phyloP scores from a whole-genome alignment of 176 grass and related monocot species.

The Phoenix dactylifera region DNA sequence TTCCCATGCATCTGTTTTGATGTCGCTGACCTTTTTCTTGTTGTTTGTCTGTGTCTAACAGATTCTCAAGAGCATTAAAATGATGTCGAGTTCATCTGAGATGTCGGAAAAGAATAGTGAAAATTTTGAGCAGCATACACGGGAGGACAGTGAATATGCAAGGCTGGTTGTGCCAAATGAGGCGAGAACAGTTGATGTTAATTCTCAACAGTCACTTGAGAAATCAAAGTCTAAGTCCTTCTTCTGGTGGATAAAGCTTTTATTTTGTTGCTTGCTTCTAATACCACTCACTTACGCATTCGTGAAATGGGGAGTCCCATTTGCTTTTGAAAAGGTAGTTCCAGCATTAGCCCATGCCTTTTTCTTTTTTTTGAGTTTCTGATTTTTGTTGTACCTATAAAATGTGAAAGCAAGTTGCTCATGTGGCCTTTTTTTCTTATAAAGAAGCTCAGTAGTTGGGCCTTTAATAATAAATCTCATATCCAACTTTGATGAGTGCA shows the following conservation, averaged over 20 bases:
- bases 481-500: too few species aligned
- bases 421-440: too few species aligned
- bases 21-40: not conserved
- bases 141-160: conserved; percentile 17
- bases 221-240: conserved; percentile 13
- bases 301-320: conserved; percentile 70
- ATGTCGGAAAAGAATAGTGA: conserved; percentile 17
- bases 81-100: conserved; percentile 23
- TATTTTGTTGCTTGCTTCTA: conserved; percentile 27
- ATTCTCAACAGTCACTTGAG: conserved; percentile 11
- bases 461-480: too few species aligned
- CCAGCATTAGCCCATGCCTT: not conserved
- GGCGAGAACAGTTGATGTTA: conserved; percentile 2
- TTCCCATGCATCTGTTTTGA: too few species aligned
- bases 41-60: conserved; percentile 2
- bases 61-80: not conserved
- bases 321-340: conserved; percentile 81
- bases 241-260: conserved; percentile 44
- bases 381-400: not conserved
- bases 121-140: conserved; percentile 31
- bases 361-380: not conserved
- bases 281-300: conserved; percentile 34
- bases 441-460: too few species aligned
- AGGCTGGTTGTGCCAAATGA: conserved; percentile 19
- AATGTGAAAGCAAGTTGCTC: too few species aligned